phyloP scores from a whole-genome alignment of 148 eudicot species.

The Heliosperma pusillum region DNA sequence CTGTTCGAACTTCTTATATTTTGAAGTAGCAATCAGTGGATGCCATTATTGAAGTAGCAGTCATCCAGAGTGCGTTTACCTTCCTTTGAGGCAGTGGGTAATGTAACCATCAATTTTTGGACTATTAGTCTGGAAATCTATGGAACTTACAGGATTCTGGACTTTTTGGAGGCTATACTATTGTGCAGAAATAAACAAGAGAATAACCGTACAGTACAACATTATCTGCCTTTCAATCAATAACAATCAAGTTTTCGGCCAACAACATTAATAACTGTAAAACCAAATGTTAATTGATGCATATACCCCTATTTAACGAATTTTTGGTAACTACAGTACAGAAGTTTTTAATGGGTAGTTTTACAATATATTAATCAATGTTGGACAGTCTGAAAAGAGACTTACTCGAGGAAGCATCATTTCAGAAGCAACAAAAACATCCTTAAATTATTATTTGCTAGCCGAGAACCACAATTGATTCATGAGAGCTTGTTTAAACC shows the following conservation, averaged over 20 bases:
- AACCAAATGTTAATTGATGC: neutral
- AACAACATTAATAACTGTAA: neutral
- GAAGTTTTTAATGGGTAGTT: no score
- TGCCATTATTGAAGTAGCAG: no score
- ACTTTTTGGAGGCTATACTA: no score
- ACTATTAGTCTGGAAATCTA: no score
- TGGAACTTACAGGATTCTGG: no score
- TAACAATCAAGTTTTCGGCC: neutral
- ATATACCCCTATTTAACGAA: no score
- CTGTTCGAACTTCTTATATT: no score
- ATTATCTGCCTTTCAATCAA: neutral
- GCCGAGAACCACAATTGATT: neutral
- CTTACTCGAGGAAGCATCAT: neutral
- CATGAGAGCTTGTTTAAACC: slow-evolving; percentile 52
- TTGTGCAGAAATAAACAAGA: neutral
- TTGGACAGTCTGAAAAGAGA: neutral
- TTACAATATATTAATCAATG: no score
- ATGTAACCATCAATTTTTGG: no score
- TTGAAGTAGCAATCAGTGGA: neutral
- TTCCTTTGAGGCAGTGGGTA: no score
- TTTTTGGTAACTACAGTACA: no score
- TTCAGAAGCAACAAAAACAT: neutral
- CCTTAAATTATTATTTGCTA: neutral
- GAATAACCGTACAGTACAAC: neutral
- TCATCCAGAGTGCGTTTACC: no score